Base-by-base conservation (phyloP, 768 basidiomycete species). In the Russula sp. region DNA sequence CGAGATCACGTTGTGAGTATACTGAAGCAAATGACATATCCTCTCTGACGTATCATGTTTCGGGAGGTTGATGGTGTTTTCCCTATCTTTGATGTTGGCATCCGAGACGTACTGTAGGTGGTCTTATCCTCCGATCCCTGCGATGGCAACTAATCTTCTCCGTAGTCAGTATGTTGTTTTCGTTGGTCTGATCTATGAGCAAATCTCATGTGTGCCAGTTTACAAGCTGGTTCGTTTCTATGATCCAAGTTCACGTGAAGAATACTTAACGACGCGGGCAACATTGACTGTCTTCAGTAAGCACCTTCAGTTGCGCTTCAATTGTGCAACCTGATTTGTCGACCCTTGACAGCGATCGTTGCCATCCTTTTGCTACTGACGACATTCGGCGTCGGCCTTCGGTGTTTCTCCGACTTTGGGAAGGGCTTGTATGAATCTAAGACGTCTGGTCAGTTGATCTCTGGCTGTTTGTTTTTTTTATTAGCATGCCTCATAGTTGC, bases 151-250 rank as follows among this genome's bases (percentile, higher is more conserved):
- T 51, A 10, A 50, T 18, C 57, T 50, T 42, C 34, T 37, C 37
- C 61, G n/a, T 61, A 63, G 61, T 55, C 31, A n/a, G 65, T 57
- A 49, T 40, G 56, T 57, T 14, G 8, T 13, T 54, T 22, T 32
- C 6, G 31, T 52, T 49, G 32, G 56, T 44, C 9, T 1, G 5
- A 18, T 40, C 49, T 3, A 40, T 52, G 16, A 31, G n/a, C 50
- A 42, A 18, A 31, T 55, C 31, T 63, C 22, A 55, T 14, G 4
- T 34, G 18, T 18, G 16, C 22, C 61, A 91, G 88, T 93, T 55
- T 94, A 87, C 73, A 94, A 94, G 70, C 80, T 94, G n/a, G 83
- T 86, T 63, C 85, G 91, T 22, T 89, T 93, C 76, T 94, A 89
- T 71, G 75, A 83, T 31, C 88, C 89, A 4, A 64, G 69, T 4